Conservation (phyloP, 164 flowering plant species). For the Cinnamomum micranthum region DNA sequence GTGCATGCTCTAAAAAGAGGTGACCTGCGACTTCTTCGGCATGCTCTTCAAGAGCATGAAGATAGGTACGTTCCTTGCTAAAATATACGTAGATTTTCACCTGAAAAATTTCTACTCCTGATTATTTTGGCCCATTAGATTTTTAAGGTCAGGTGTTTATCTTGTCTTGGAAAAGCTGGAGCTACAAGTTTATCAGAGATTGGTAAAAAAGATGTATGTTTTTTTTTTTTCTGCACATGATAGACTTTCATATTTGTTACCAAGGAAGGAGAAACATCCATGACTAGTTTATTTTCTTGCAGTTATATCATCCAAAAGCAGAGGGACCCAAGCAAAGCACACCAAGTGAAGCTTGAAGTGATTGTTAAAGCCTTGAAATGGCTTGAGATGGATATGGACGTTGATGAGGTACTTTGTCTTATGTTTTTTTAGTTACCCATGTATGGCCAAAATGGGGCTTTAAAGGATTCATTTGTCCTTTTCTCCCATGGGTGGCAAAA, state of each 20-base stretch:
- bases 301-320: constrained; percentile 88
- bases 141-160: constrained; percentile 92
- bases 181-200: constrained; percentile 93
- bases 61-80: constrained; percentile 44
- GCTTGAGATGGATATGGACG: constrained; percentile 94
- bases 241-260: neutral
- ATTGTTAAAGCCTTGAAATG: constrained; percentile 89
- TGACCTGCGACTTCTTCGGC: constrained; percentile 85
- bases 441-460: neutral
- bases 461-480: neutral
- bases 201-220: constrained; percentile 91
- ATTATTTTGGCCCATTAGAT: constrained; percentile 38
- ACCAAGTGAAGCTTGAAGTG: constrained; percentile 87
- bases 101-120: neutral
- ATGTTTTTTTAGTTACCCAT: neutral
- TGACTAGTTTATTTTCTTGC: constrained; percentile 9
- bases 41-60: constrained; percentile 86
- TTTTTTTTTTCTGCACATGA: neutral
- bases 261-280: neutral
- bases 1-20: constrained; percentile 81
- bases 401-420: constrained; percentile 66
- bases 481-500: no score
- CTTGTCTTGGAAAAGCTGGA: constrained; percentile 97
- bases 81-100: neutral
- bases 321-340: constrained; percentile 85